Base-by-base conservation (phyloP, 202 grass and related monocot species). In the Zizania palustris region DNA sequence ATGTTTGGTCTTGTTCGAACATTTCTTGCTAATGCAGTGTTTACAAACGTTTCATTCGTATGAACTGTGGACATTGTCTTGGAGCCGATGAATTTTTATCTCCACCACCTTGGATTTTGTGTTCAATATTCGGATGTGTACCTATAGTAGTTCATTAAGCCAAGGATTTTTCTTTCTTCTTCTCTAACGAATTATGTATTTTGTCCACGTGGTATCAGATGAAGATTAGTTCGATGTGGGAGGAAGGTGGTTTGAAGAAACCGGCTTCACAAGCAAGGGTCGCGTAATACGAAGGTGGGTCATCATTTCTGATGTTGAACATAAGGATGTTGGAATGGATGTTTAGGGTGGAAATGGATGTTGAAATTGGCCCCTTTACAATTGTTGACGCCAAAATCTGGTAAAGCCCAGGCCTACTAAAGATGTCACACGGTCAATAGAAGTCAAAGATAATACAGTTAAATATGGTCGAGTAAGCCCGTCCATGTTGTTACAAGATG, bases 171-270 rank as follows among this genome's bases (percentile, higher is more conserved):
- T 63, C 35, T 78, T 57, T 63, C 15, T 75, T 42, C 28, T 28
- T 28, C 5, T 83, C 20, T 65, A 14, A 74, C 42, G n/a, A 53
- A 15, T 60, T 54, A 77, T 76, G 60, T 62, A 72, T 81, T 72
- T 56, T 63, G 60, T 82, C 67, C 85, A 99, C 92, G 79, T 96
- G 96, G 96, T 99, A 99, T 36, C 87, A 96, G 64, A 87, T 99
- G 84, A 99, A 96, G 75, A 90, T 96, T 66, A 96, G 80, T 83
- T 85, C 86, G 68, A 91, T 85, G 72, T 96, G 87, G 85, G 96
- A 99, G 74, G 92, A 89, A 37, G 55, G 74, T n/a, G 85, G 76
- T 68, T 40, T 62, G 42, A 78, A 89, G 65, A 76, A 77, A 53
- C 78, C 73, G 2, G 92, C 89, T 62, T 93, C 90, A 57, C 96